These are phyloP conservation scores for Porcisia hertigi DNA, from an alignment of 208 protist species.

Conservation along the genomic window DNA sequence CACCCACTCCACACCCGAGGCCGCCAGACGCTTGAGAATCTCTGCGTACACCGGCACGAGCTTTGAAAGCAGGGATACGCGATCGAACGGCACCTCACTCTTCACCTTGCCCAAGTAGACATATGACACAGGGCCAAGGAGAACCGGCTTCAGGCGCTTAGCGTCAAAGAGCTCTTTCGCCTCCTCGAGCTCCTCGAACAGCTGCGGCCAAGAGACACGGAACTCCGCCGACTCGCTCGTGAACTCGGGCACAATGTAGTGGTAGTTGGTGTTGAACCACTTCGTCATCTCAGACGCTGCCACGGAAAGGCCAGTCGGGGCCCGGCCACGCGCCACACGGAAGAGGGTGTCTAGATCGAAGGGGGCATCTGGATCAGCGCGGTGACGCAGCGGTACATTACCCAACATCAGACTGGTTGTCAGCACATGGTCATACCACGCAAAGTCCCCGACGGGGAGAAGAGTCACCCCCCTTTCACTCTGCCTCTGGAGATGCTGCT, in stretches of 20 bases:
- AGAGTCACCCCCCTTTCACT: constrained; percentile 49
- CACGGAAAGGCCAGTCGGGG: constrained; percentile 48
- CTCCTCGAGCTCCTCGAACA: constrained; percentile 66
- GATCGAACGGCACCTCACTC: constrained; percentile 50
- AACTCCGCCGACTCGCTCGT: constrained; percentile 38
- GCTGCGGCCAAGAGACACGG: constrained; percentile 40
- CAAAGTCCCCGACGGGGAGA: constrained; percentile 77
- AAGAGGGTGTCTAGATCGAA: constrained; percentile 81
- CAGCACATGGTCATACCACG: constrained; percentile 85
- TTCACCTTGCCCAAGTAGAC: constrained; percentile 73
- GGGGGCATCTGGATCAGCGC: constrained; percentile 9
- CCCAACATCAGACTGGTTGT: constrained; percentile 71
- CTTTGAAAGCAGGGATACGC: constrained; percentile 37
- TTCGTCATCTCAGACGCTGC: constrained; percentile 90
- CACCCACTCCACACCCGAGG: constrained; percentile 61
- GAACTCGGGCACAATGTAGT: constrained; percentile 93
- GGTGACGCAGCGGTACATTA: constrained; percentile 73
- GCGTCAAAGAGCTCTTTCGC: constrained; percentile 43
- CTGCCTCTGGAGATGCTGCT: constrained; percentile 51
- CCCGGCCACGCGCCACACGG: constrained; percentile 80
- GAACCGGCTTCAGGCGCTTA: constrained; percentile 56
- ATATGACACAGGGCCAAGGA: constrained; percentile 86
- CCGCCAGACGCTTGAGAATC: constrained; percentile 56
- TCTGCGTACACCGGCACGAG: constrained; percentile 70
- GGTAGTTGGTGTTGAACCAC: constrained; percentile 95